Evolutionary conservation across 495 filamentous ascomycete genomes (phyloP), one percentile per base, ranked within the genome.

Genomic region (Xylaria venustula): DNA sequence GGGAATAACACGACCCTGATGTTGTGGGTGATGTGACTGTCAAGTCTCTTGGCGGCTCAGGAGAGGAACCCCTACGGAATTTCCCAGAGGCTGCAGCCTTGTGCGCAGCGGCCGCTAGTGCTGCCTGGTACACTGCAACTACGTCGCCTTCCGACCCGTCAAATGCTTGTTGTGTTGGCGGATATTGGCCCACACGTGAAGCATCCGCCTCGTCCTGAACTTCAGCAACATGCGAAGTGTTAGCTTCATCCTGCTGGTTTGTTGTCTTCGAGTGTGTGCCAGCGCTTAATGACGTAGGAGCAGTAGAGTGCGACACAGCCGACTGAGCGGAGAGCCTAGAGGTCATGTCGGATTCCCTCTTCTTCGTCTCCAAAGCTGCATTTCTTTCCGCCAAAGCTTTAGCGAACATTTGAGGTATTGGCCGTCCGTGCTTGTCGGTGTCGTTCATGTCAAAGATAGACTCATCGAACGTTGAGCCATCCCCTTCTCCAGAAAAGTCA

Each of bases 51-150:
- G 79, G 72, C 0, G 77, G 69, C 1, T 80, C 78, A 3, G 82
- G 80, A n/a, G 81, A 83, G 0, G 82, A 79, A 30, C 82, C 65
- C 69, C 90, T 81, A 12, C 79, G 76, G 66, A 94, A 90, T 40
- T 86, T 83, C 14, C 87, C 88, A 34, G 88, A 84, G 3, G 81
- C 77, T n/a, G 86, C 85, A 14, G 90, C 89, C 70, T 87, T 82
- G 58, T 87, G 87, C 23, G 90, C 88, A 8, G 90, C 92, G 37
- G 86, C 84, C 7, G 90, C 89, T 20, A 97, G 73, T n/a, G 91
- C 90, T 56, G 88, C 85, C 65, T 93, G 91, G 65, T 95, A 88
- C 2, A 86, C 87, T 15, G 86, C 83, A 34, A 90, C 74, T 45
- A 85, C 86, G 53, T 88, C 85, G 58, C 88, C 50, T 17, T 19